phyloP scores from a whole-genome alignment of 495 filamentous ascomycete genomes.

The Trypethelium eluteriae region DNA sequence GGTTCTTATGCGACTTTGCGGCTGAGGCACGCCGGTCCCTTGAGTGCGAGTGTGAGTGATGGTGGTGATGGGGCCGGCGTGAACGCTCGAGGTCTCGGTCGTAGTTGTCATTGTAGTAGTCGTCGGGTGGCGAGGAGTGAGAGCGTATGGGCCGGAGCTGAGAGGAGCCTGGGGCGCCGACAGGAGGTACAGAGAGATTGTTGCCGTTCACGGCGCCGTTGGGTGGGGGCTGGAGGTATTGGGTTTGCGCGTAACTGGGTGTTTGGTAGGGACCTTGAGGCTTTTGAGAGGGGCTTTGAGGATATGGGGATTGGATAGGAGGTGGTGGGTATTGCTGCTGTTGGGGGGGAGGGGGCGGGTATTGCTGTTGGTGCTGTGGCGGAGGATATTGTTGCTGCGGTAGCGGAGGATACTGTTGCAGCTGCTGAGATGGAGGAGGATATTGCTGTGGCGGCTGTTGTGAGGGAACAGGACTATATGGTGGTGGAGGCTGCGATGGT shows the following conservation, averaged over 20 bases:
- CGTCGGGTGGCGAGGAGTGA: constrained; percentile 4
- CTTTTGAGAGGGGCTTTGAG: background rate
- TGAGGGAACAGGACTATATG: background rate
- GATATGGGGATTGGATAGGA: background rate
- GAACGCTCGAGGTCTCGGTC: background rate
- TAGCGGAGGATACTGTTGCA: background rate
- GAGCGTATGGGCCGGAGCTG: background rate
- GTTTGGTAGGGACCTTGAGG: background rate
- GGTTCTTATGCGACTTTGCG: background rate
- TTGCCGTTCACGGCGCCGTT: background rate
- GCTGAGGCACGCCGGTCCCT: background rate
- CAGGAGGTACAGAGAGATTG: background rate
- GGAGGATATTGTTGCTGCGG: background rate
- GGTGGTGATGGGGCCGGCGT: background rate
- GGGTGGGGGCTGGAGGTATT: constrained; percentile 2
- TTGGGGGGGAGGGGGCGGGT: background rate
- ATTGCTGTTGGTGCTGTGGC: background rate
- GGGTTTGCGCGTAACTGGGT: background rate
- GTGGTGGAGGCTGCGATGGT: constrained; percentile 6
- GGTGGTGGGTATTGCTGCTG: background rate
- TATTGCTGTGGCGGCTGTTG: background rate
- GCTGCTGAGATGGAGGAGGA: background rate
- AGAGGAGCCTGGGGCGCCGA: background rate
- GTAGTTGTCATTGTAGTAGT: background rate
- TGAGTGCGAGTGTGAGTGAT: background rate